Evolutionary conservation across 257 asterid species (phyloP), one percentile per base, ranked within the genome.

Genomic region (Gentiana macrophylla): DNA sequence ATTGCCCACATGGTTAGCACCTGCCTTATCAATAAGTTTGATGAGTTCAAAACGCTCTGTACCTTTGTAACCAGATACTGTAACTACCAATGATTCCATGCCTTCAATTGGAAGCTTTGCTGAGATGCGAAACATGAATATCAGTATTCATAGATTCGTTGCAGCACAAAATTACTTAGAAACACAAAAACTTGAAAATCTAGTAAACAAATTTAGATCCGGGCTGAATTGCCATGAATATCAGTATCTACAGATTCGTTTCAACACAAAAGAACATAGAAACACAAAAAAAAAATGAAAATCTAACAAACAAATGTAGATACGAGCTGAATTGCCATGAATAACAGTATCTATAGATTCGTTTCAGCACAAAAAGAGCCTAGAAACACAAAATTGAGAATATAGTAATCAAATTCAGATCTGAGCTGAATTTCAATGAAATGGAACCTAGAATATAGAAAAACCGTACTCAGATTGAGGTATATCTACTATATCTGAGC

Each of bases 11-110:
- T 72, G 72, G 49, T 59, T 76, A 13, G 62, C 79, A 3, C 82
- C 82, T 15, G 69, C 57, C 53, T 60, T 62, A 6, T 66, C 45
- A n/a, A 76, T 73, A 54, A 76, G 37, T 43, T 72, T 76, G 66
- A 76, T 76, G 55, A 72, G 79, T 60, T 72, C 49, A 59, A 71
- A 71, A n/a, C 82, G 65, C 58, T 68, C 61, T 55, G 49, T 38
- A 24, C 76, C 82, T 46, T 41, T 58, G 62, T 76, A 76, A 48
- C 82, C 82, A 13, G 76, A 69, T 6, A 71, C 77, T 9, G 78
- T 79, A 49, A 85, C 89, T 37, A 90, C 44, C 32, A 86, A 89
- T 35, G 70, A 65, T 69, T 82, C 79, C 98, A 84, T 90, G 70
- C 67, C 93, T 67, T 63, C 35, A 55, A 76, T 64, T 2, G 73